Evolutionary conservation across 768 basidiomycete species (phyloP), one percentile per base, ranked within the genome.

Genomic region (Mycena haematopus): DNA sequence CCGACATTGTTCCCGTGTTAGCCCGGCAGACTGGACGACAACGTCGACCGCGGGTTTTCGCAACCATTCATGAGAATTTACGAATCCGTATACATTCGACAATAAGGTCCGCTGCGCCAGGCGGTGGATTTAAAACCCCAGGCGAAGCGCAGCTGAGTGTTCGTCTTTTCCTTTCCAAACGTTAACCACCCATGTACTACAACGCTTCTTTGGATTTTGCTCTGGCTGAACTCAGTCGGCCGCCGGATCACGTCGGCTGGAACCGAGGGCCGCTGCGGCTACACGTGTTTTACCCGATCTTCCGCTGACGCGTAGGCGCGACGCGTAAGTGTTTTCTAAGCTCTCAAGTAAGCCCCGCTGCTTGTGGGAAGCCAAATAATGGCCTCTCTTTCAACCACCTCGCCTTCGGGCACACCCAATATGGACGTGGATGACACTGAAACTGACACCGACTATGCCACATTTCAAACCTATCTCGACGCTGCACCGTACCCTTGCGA

Each of bases 401-500:
- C 62, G 52, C 52, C 47, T n/a, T 38, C 44, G 44, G 62, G 55
- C n/a, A 53, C 58, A 21, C 57, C 63, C 50, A 70, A 76, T 17
- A 71, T 77, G 44, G 78, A 74, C 17, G 80, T 78, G 59, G 70
- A 74, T 49, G 78, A 82, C 9, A 70, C 74, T 46, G 77, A 51
- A 24, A 42, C 80, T 58, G 89, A 89, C 63, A 85, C 82, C 69
- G 86, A 91, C 71, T 80, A 76, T 54, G 81, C 81, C 22, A 78
- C 86, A 45, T 82, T 93, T 46, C 82, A 87, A 65, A 80, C 83
- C 24, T 91, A 92, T 75, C 78, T 90, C 63, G 79, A 84, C 69
- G 81, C 88, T 17, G 70, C 92, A 38, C 92, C 92, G 2, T 93
- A 93, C 72, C 74, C 86, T 69, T 87, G 87, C 74, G 92, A 93